Conservation (phyloP, 768 basidiomycete genomes). For the Rhodotorula sphaerocarpa region DNA sequence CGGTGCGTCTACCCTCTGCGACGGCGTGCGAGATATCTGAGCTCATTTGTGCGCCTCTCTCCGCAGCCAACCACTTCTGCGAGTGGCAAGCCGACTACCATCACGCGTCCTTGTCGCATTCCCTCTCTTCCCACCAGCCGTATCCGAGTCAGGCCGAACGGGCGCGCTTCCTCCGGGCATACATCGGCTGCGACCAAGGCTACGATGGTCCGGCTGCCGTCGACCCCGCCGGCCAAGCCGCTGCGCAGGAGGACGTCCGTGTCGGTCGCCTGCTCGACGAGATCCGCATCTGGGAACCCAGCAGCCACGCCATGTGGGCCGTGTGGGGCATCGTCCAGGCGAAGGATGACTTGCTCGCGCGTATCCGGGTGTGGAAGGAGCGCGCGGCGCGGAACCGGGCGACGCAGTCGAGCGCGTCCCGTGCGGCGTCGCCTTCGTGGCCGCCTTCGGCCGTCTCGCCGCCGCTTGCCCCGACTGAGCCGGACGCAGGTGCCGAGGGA, state of each 20-base stretch:
- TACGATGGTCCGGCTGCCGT: conserved; percentile 10
- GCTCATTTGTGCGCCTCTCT: not conserved
- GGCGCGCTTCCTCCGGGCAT: conserved; percentile 74
- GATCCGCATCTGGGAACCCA: conserved; percentile 79
- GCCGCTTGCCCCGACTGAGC: not conserved
- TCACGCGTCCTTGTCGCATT: conserved; percentile 49
- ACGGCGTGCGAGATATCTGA: no score
- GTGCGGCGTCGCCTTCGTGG: not conserved
- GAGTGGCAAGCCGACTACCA: conserved; percentile 93
- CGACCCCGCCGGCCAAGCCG: no score
- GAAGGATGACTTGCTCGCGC: conserved; percentile 58
- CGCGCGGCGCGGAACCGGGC: conserved; percentile 6
- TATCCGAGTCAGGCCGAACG: conserved; percentile 71
- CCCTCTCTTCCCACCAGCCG: conserved; percentile 46
- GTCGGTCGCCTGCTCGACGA: conserved; percentile 63
- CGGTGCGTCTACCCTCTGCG: conserved; percentile 45
- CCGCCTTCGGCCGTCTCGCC: not conserved
- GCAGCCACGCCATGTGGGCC: conserved; percentile 85
- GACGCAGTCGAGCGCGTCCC: not conserved
- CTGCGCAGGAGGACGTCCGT: conserved; percentile 40
- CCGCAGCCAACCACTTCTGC: conserved; percentile 47
- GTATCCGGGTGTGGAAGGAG: conserved; percentile 35
- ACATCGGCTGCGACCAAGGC: conserved; percentile 51
- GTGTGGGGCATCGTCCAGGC: conserved; percentile 93
- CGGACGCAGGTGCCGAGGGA: not conserved